These are phyloP conservation scores for Cutaneotrichosporon mucoides DNA, from an alignment of 1,284 basidiomycete species.

Conservation along the genomic window DNA sequence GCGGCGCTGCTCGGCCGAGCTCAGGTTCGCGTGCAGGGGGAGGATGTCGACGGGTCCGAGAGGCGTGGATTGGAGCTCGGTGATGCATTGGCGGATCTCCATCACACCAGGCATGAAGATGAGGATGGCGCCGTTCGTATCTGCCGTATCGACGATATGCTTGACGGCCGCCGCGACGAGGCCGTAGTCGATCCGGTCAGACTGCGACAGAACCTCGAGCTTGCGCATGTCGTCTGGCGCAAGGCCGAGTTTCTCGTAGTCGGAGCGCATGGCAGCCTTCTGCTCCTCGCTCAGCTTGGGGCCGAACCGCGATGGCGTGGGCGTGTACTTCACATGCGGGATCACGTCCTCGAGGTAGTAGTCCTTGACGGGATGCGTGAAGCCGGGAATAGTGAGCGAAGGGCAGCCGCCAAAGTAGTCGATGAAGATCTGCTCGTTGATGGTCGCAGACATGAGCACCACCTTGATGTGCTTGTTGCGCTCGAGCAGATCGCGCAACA, in stretches of 20 bases:
- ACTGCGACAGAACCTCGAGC: conserved; percentile 61
- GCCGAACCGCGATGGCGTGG: conserved; percentile 41
- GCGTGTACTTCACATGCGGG: conserved; percentile 54
- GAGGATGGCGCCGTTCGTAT: conserved; percentile 62
- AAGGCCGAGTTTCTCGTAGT: conserved; percentile 56
- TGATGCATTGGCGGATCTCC: conserved; percentile 78
- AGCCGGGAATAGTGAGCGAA: conserved; percentile 76
- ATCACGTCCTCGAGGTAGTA: conserved; percentile 76
- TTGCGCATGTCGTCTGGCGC: conserved; percentile 57
- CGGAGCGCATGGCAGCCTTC: conserved; percentile 53
- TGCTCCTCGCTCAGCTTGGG: conserved; percentile 56
- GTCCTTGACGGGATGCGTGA: conserved; percentile 73
- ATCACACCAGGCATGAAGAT: conserved; percentile 86
- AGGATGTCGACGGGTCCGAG: conserved; percentile 59
- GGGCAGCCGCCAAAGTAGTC: conserved; percentile 77
- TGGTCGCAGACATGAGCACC: conserved; percentile 62
- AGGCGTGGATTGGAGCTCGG: conserved; percentile 56
- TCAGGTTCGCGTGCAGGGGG: conserved; percentile 85
- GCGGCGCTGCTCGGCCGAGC: conserved; percentile 73
- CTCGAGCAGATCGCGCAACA: conserved; percentile 69
- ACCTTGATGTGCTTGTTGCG: conserved; percentile 67
- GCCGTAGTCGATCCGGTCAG: conserved; percentile 71
- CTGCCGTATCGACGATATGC: conserved; percentile 60
- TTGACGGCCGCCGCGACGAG: conserved; percentile 65
- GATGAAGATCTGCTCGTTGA: conserved; percentile 73